Evolutionary conservation across 2,329 filamentous ascomycete species (phyloP), one percentile per base, ranked within the genome.

Genomic region (Aquanectria penicillioides): DNA sequence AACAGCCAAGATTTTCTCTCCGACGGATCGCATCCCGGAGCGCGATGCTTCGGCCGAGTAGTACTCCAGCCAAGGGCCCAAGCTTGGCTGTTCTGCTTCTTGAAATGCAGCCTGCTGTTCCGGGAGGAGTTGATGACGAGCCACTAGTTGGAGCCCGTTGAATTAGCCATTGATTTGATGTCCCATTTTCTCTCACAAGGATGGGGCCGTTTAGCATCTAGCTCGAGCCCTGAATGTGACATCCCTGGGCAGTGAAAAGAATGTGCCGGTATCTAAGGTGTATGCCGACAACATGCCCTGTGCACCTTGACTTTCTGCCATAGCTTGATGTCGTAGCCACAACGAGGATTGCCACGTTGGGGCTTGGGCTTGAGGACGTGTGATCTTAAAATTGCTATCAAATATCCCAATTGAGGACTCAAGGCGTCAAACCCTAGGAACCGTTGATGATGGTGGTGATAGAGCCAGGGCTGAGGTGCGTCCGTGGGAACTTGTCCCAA

Each of bases 331-430:
- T 15, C 20, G 36, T 46, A 50, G 54, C 33, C 52, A 18, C 25
- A 53, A 55, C 18, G 22, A 51, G 41, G 40, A 43, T 58, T 62
- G 66, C 57, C 50, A 65, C 59, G 61, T 48, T 49, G 51, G 57
- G 36, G 40, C 44, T 56, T 59, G 38, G 26, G 34, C 26, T 40
- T 60, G 22, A 33, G 23, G 50, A 57, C 29, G 49, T 46, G 49
- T 54, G 46, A 33, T 50, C 51, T 33, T 17, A 41, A 9, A 9
- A 18, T 36, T 28, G 33, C 44, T 46, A 25, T 34, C 33, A 44
- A 46, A 33, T 20, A 41, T 29, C 31, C 41, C 37, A 28, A 22
- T 37, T 34, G 37, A 37, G n/a, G 17, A 25, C 6, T 11, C 37
- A 57, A 51, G 50, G 49, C 50, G 38, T 59, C 48, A 61, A 49